Evolutionary conservation across 2,329 filamentous ascomycete species (phyloP).

Genomic region (Canariomyces notabilis): DNA sequence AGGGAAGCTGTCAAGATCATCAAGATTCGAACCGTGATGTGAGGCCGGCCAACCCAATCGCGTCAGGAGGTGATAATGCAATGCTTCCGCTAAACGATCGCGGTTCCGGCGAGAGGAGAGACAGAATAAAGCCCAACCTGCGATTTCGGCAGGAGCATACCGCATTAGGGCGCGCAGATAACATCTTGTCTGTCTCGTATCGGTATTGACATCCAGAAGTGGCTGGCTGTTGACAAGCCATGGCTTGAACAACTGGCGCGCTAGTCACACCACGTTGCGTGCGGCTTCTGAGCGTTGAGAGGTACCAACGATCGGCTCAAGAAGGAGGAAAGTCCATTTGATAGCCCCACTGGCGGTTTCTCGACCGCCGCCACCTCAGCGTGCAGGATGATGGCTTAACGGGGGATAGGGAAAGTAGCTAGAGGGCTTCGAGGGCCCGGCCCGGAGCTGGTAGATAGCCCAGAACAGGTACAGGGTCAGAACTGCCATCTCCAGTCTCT

Average conservation of each 20-base stretch:
- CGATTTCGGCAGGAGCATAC: not conserved
- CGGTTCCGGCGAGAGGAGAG: too few relatives aligned
- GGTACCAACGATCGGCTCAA: not conserved
- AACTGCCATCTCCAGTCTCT: not conserved
- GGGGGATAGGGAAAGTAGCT: too few relatives aligned
- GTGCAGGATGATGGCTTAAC: not conserved
- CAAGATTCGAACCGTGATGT: too few relatives aligned
- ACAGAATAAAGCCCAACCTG: not conserved
- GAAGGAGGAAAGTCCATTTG: not conserved
- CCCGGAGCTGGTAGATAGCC: not conserved
- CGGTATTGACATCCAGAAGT: not conserved
- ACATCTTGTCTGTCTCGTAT: not conserved
- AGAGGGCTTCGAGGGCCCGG: not conserved
- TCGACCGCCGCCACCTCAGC: not conserved
- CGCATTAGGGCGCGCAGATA: not conserved
- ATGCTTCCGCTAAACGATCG: too few relatives aligned
- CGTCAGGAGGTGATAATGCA: too few relatives aligned
- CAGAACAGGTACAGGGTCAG: not conserved
- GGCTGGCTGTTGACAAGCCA: not conserved
- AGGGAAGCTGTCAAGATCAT: too few relatives aligned
- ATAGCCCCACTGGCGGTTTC: not conserved
- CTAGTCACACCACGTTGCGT: not conserved
- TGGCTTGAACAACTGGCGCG: not conserved
- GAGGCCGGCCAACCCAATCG: too few relatives aligned
- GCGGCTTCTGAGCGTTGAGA: not conserved